These are phyloP conservation scores for Mrakia gelida DNA, from an alignment of 768 basidiomycete species.

Conservation along the genomic window DNA sequence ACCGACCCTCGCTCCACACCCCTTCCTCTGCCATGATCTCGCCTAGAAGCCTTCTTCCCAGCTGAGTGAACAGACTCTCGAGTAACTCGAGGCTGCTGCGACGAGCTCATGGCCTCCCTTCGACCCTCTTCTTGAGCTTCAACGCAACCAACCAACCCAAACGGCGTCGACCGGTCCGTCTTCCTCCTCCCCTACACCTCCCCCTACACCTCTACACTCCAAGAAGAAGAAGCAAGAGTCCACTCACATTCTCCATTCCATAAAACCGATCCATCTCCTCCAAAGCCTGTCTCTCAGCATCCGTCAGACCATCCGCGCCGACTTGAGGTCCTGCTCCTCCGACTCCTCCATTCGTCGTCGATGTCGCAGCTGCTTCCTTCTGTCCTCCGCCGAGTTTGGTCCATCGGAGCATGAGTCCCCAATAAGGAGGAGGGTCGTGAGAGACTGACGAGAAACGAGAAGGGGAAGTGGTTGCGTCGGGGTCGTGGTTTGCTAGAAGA, in stretches of 20 bases:
- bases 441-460: neutral
- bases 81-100: too few species aligned
- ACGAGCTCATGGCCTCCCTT: neutral
- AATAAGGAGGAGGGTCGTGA: neutral
- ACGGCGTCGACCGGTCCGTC: neutral
- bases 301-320: constrained; percentile 15
- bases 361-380: neutral
- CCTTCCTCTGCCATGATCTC: too few species aligned
- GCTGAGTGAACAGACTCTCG: too few species aligned
- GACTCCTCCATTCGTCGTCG: constrained; percentile 5
- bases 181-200: neutral
- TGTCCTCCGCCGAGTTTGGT: neutral
- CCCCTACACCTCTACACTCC: neutral
- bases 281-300: constrained; percentile 7
- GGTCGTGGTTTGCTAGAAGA: constrained; percentile 2
- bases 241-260: constrained; percentile 92
- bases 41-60: too few species aligned
- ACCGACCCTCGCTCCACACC: too few species aligned
- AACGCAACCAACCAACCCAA: neutral
- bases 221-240: neutral
- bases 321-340: neutral
- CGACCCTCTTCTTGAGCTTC: neutral
- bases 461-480: neutral
- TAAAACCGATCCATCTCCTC: constrained; percentile 52
- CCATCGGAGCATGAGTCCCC: constrained; percentile 4